Conservation (phyloP, 2,329 filamentous ascomycete genomes). For the Colletotrichum plurivorum region DNA sequence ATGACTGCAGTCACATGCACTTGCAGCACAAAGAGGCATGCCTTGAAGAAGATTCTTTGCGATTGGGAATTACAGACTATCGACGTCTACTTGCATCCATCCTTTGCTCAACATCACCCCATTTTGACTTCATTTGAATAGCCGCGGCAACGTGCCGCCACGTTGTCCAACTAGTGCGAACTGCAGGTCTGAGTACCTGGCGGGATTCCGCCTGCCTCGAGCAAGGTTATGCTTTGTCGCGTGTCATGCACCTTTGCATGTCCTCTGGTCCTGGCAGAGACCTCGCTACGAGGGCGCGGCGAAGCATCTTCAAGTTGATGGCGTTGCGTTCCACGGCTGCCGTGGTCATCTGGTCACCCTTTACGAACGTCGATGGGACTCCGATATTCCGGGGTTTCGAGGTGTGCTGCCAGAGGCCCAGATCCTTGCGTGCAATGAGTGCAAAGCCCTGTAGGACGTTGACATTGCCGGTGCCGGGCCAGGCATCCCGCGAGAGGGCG, state of each 20-base stretch:
- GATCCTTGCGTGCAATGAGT: neutral
- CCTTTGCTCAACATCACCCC: neutral
- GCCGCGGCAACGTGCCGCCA: slow-evolving; percentile 7
- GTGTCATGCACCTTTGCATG: neutral
- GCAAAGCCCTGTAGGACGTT: neutral
- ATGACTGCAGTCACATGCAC: too few relatives aligned
- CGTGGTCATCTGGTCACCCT: too few relatives aligned
- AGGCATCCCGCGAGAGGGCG: neutral
- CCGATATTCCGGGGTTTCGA: neutral
- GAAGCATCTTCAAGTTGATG: too few relatives aligned
- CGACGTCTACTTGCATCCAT: neutral
- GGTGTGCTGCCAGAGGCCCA: neutral
- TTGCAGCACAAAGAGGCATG: too few relatives aligned
- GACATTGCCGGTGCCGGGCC: neutral
- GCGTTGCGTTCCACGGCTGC: too few relatives aligned
- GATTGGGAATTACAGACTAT: too few relatives aligned
- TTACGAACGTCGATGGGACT: too few relatives aligned
- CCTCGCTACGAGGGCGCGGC: too few relatives aligned
- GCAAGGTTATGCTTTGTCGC: neutral
- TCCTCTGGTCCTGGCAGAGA: too few relatives aligned
- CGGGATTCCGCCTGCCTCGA: neutral
- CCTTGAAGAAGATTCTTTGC: too few relatives aligned
- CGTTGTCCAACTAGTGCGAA: neutral
- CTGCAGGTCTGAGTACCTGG: neutral
- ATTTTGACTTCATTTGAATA: neutral